A percentile compares a stretch with the other conserved stretches of the same genome.
Conservation (phyloP, 768 basidiomycete genomes). For the Punctularia strigosozonata region DNA sequence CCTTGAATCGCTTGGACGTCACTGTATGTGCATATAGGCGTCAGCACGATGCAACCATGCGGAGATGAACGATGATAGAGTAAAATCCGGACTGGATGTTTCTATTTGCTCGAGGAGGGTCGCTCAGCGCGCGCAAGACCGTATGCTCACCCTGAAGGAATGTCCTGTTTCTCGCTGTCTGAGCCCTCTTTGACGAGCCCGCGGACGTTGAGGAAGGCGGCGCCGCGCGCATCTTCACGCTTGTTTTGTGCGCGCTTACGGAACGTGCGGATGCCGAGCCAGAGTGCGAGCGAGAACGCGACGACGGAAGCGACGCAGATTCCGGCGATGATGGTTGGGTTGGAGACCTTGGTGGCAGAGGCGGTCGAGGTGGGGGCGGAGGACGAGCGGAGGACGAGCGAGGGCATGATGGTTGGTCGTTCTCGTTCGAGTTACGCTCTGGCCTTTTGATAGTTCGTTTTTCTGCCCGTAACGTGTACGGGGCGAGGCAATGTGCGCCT, state of each 20-base stretch:
- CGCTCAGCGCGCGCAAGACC: background rate
- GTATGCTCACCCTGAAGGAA: constrained; percentile 10
- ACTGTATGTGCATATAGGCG: constrained; percentile 1
- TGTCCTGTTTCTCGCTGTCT: constrained; percentile 12
- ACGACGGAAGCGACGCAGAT: constrained; percentile 35
- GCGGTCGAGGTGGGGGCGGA: too few relatives aligned
- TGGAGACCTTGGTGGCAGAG: too few relatives aligned
- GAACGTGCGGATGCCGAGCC: constrained; percentile 29
- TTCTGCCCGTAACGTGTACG: too few relatives aligned
- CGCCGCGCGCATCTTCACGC: constrained; percentile 24
- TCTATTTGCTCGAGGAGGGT: background rate
- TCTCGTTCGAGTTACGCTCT: too few relatives aligned
- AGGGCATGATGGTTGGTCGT: too few relatives aligned
- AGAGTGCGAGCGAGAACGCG: constrained; percentile 24
- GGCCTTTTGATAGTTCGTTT: too few relatives aligned
- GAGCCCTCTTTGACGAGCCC: constrained; percentile 29
- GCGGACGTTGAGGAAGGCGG: constrained; percentile 36
- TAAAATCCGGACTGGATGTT: background rate
- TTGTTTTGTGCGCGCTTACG: constrained; percentile 27
- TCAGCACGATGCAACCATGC: background rate
- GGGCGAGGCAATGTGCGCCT: too few relatives aligned
- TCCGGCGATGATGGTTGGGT: constrained; percentile 37
- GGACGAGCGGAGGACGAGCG: too few relatives aligned
- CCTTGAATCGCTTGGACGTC: constrained; percentile 4
- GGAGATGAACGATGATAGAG: background rate